Evolutionary conservation across 345 rosid species (phyloP).

Genomic region (Diplotaxis tenuifolia): DNA sequence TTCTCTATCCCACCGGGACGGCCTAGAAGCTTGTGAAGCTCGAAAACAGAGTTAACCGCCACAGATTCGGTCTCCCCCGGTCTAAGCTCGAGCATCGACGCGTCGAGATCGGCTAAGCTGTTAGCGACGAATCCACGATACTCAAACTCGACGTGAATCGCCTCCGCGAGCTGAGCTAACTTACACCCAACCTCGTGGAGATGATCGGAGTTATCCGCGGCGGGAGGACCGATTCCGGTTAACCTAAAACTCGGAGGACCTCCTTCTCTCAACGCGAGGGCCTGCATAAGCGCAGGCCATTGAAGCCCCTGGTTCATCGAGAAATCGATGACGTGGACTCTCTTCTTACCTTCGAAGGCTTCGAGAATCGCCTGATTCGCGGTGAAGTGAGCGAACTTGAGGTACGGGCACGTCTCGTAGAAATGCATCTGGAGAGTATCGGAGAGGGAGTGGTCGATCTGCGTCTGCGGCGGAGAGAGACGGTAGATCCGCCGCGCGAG

Average conservation of each 20-base stretch:
- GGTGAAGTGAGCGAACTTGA: slow-evolving; percentile 85
- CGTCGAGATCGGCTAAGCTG: slow-evolving; percentile 77
- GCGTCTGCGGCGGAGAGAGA: slow-evolving; percentile 52
- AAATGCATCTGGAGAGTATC: slow-evolving; percentile 78
- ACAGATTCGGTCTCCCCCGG: slow-evolving; percentile 57
- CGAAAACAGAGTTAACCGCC: slow-evolving; percentile 83
- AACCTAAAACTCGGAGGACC: slow-evolving; percentile 76
- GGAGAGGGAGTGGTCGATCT: slow-evolving; percentile 48
- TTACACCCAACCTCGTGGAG: slow-evolving; percentile 85
- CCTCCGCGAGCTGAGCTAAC: slow-evolving; percentile 73
- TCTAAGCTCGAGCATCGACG: slow-evolving; percentile 63
- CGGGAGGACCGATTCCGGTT: slow-evolving; percentile 82
- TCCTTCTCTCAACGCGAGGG: slow-evolving; percentile 61
- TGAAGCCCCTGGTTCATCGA: neutral
- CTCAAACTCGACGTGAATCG: slow-evolving; percentile 65
- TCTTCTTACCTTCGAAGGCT: neutral
- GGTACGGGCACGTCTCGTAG: slow-evolving; percentile 89
- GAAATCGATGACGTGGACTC: neutral
- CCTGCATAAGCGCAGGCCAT: slow-evolving; percentile 75
- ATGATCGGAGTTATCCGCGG: slow-evolving; percentile 54
- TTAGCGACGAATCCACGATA: slow-evolving; percentile 75
- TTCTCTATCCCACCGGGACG: slow-evolving; percentile 64
- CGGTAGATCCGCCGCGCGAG: slow-evolving; percentile 73
- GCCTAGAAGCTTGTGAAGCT: slow-evolving; percentile 63
- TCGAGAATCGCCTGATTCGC: slow-evolving; percentile 28